These are phyloP conservation scores for Trichoderma asperelloides DNA, from an alignment of 495 filamentous ascomycete genomes.

Conservation along the genomic window DNA sequence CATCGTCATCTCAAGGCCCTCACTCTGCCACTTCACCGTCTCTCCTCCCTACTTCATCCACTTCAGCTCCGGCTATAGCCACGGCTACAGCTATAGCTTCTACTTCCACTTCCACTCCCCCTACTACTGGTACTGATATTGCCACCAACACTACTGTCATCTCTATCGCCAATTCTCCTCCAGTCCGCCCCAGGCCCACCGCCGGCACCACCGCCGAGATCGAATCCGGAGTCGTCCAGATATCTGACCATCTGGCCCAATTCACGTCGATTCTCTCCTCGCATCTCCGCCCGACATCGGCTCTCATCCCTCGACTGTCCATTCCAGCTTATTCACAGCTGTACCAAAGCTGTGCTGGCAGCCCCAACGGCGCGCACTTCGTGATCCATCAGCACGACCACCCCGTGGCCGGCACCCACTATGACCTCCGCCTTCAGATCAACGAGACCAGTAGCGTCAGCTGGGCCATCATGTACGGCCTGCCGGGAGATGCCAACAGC, in stretches of 20 bases:
- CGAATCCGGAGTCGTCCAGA: slow-evolving; percentile 46
- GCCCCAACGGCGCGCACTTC: slow-evolving; percentile 45
- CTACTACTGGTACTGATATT: too few relatives aligned
- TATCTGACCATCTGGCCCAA: slow-evolving; percentile 44
- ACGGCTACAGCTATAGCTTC: neutral
- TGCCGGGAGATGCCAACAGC: slow-evolving; percentile 56
- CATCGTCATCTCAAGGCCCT: slow-evolving; percentile 13
- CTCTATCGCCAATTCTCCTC: neutral
- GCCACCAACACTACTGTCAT: too few relatives aligned
- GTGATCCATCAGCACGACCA: slow-evolving; percentile 65
- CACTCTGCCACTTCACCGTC: neutral
- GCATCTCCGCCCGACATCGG: slow-evolving; percentile 19
- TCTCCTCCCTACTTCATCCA: neutral
- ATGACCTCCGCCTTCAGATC: slow-evolving; percentile 60
- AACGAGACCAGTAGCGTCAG: slow-evolving; percentile 52
- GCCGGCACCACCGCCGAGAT: slow-evolving; percentile 34
- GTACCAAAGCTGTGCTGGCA: slow-evolving; percentile 41
- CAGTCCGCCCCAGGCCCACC: neutral
- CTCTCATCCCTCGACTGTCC: slow-evolving; percentile 26
- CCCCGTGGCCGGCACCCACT: slow-evolving; percentile 53
- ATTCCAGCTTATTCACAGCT: slow-evolving; percentile 41
- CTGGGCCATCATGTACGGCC: slow-evolving; percentile 59
- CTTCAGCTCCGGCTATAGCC: too few relatives aligned
- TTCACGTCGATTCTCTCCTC: slow-evolving; percentile 37
- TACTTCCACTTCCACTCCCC: neutral